Base-by-base conservation (phyloP, 169 alveolate species). In the Cryptosporidium sp. region DNA sequence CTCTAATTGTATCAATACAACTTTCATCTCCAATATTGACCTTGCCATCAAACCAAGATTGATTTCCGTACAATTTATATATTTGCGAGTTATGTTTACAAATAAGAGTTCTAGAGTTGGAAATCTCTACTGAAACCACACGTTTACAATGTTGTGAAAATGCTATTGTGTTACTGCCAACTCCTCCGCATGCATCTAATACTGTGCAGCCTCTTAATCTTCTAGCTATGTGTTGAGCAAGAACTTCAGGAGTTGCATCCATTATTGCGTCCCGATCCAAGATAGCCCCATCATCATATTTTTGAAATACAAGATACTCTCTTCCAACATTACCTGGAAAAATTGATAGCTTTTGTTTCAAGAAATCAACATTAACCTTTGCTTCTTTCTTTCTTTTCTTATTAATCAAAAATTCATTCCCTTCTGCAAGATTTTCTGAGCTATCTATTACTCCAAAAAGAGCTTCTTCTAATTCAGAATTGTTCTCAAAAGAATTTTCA, bases 171-270 rank as follows among this genome's bases (percentile, higher is more conserved):
- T 91, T 91, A 16, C 93, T 70, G 3, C 93, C 93, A 21, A 91
- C 92, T 73, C 93, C 93, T 62, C 93, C 61, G 43, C 87, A 91
- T 67, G 85, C 92, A 71, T 91, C 93, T 31, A 91, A 52, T 35
- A 91, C 58, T 31, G 84, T 80, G 61, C 92, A 80, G 1, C 89
- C 55, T 45, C 89, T 59, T 41, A 80, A 67, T 29, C 89, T 59
- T 41, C 89, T 80, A 31, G 89, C 89, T 58, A 80, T 80, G 33
- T 80, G 89, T 31, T 80, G 89, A 21, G 89, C 65, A 21, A 80
- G 62, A 31, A 80, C 26, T 62, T 80, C 89, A 3, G 89, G 89
- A 33, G 89, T 80, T 80, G 89, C 89, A 65, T 80, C 89, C 73
- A 80, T 62, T 41, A 80, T 29, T 39, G 89, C 89, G 41, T 80